Percentiles rank a stretch among this genome's conserved stretches.
These are phyloP conservation scores for Calonectria multiphialidica DNA, from an alignment of 2,329 filamentous ascomycete genomes.

Conservation along the genomic window DNA sequence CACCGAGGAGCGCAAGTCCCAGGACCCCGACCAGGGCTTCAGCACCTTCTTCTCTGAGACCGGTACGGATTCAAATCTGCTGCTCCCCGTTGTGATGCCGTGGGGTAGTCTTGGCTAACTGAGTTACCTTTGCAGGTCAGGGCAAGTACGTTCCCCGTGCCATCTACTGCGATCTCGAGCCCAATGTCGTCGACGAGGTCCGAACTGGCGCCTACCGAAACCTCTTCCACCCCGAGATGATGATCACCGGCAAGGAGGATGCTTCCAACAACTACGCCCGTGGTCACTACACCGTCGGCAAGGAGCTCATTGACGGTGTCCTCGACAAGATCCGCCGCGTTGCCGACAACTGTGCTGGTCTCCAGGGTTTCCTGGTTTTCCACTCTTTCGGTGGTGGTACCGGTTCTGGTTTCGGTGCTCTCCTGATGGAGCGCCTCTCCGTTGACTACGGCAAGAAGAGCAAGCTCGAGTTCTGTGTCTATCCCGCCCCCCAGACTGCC, in stretches of 20 bases:
- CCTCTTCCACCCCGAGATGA: conserved; percentile 98
- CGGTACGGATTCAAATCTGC: conserved; percentile 68
- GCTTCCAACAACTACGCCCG: conserved; percentile 99
- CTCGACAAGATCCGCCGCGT: conserved; percentile 98
- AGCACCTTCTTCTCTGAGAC: conserved; percentile 99
- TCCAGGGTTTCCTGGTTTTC: conserved; percentile 99
- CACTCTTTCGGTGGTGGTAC: conserved; percentile 99
- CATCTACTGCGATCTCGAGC: conserved; percentile 99
- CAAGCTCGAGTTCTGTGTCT: conserved; percentile 99
- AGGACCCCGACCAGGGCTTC: conserved; percentile 95
- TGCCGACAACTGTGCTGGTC: conserved; percentile 96
- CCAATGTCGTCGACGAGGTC: conserved; percentile 99
- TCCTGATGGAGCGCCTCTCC: conserved; percentile 98
- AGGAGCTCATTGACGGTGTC: conserved; percentile 98
- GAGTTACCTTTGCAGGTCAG: conserved; percentile 73
- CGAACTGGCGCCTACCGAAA: conserved; percentile 96
- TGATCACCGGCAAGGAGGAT: conserved; percentile 99
- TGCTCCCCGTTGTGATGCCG: not conserved
- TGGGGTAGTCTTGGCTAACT: conserved; percentile 33
- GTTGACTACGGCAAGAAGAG: conserved; percentile 99
- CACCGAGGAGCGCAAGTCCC: conserved; percentile 96
- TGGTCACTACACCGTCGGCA: conserved; percentile 99
- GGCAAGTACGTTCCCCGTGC: conserved; percentile 99
- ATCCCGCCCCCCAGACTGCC: conserved; percentile 96
- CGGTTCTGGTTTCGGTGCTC: conserved; percentile 97